phyloP scores from a whole-genome alignment of 768 basidiomycete species.

The Suillus ampliporus region DNA sequence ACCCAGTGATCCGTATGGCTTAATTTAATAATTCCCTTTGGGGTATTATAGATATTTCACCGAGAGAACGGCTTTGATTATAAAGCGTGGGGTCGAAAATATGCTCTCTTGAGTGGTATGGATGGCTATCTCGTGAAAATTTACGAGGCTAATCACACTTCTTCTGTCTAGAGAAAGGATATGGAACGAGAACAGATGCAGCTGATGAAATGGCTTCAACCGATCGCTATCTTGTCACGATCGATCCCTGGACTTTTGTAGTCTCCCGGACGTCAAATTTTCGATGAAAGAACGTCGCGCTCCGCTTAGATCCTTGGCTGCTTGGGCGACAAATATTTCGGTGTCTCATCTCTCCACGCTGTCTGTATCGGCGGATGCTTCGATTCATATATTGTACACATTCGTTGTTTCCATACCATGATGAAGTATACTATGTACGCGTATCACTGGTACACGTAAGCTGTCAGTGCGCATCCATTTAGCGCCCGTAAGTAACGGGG shows the following conservation, averaged over 20 bases:
- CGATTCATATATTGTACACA: background rate
- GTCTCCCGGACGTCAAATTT: background rate
- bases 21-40: background rate
- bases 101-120: background rate
- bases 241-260: background rate
- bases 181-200: conserved; percentile 7
- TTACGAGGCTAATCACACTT: background rate
- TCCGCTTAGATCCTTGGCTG: background rate
- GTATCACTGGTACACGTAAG: background rate
- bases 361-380: background rate
- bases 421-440: background rate
- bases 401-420: background rate
- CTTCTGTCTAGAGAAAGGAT: background rate
- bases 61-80: background rate
- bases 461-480: background rate
- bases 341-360: too few species aligned
- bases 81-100: background rate
- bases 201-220: background rate
- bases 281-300: background rate
- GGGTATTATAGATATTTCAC: background rate
- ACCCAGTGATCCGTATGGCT: background rate
- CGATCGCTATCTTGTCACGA: background rate
- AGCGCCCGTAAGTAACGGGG: background rate
- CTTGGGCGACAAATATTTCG: background rate
- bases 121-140: background rate